Conservation (phyloP, 257 asterid species). For the Avicennia marina region DNA sequence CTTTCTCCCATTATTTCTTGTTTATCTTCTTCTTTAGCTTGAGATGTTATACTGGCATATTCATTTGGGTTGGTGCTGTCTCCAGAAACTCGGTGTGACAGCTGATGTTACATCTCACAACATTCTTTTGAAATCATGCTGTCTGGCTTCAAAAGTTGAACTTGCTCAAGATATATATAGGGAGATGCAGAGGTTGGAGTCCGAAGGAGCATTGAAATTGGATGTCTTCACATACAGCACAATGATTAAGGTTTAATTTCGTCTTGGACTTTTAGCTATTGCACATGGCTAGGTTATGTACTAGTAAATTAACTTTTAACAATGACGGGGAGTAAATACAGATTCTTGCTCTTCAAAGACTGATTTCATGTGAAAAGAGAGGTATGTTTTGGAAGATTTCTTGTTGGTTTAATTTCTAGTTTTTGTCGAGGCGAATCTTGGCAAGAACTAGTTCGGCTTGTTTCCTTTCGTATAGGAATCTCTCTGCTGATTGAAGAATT, state of each 20-base stretch:
- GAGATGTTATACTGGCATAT: conserved; percentile 17
- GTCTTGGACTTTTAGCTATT: conserved; percentile 1
- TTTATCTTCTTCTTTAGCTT: conserved; percentile 10
- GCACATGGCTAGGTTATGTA: background rate
- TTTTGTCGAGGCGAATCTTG: no score
- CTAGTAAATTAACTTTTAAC: no score
- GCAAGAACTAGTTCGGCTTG: no score
- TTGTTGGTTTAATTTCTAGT: no score
- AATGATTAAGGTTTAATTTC: conserved; percentile 61
- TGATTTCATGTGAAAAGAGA: no score
- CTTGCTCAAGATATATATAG: conserved; percentile 74
- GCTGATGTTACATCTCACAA: conserved; percentile 75
- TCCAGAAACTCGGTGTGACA: conserved; percentile 66
- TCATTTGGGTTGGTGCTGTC: conserved; percentile 21
- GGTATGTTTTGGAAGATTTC: no score
- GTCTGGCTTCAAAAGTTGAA: conserved; percentile 76
- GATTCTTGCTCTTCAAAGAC: no score
- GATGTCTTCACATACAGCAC: conserved; percentile 97
- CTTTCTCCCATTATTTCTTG: conserved; percentile 1
- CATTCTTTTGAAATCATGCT: conserved; percentile 81
- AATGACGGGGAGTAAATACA: no score
- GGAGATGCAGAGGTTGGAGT: conserved; percentile 54
- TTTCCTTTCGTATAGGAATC: no score
- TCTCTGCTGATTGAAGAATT: no score
- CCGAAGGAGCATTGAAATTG: conserved; percentile 55